phyloP scores from a whole-genome alignment of 345 rosid genomes.

The Euclidium syriacum region DNA sequence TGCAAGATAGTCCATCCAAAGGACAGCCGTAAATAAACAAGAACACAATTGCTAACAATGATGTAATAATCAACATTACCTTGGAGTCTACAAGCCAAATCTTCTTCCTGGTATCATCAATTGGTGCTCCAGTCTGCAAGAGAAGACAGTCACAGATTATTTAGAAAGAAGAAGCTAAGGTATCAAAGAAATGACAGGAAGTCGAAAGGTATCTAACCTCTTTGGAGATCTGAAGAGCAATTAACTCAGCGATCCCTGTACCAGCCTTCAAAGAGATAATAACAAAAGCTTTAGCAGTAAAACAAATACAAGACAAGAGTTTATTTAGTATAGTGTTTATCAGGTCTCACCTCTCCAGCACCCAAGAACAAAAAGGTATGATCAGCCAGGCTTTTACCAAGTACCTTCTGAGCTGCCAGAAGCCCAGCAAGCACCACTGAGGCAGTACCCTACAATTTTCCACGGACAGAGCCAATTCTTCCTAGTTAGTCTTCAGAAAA shows the following conservation, averaged over 20 bases:
- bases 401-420: conserved; percentile 59
- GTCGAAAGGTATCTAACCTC: conserved; percentile 29
- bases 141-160: conserved; percentile 4
- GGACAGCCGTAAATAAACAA: background rate
- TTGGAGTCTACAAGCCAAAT: conserved; percentile 98
- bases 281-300: background rate
- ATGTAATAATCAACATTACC: conserved; percentile 39
- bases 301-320: background rate
- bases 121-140: conserved; percentile 47
- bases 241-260: conserved; percentile 95
- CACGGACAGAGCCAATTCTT: background rate
- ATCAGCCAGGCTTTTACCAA: conserved; percentile 67
- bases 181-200: background rate
- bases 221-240: conserved; percentile 82
- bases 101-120: conserved; percentile 79
- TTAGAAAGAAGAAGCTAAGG: conserved; percentile 3
- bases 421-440: conserved; percentile 93
- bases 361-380: conserved; percentile 88
- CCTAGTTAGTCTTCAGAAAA: background rate
- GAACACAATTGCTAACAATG: background rate
- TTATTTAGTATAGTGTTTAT: conserved; percentile 6
- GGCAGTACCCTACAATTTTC: conserved; percentile 70
- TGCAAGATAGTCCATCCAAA: conserved; percentile 28
- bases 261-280: conserved; percentile 59
- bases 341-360: conserved; percentile 80